These are phyloP conservation scores for Trematosphaeria pertusa DNA, from an alignment of 2,329 filamentous ascomycete genomes.

Conservation along the genomic window DNA sequence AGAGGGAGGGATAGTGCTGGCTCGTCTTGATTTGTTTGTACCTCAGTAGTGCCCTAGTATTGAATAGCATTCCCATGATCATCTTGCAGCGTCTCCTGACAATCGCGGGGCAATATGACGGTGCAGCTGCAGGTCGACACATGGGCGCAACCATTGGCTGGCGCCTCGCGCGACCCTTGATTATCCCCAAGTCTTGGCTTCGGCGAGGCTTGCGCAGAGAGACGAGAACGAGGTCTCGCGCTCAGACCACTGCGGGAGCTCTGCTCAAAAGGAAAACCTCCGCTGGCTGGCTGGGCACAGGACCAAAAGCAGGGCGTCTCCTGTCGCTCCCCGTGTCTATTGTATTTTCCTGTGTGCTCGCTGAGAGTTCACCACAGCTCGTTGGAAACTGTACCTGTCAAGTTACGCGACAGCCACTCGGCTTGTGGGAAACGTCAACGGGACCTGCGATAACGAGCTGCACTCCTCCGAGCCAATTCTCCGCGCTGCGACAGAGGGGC, in stretches of 20 bases:
- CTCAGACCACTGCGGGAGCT: slow-evolving; percentile 10
- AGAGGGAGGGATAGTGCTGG: too few relatives aligned
- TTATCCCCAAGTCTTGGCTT: slow-evolving; percentile 2
- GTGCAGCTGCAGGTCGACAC: slow-evolving; percentile 1
- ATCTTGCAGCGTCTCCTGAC: not conserved
- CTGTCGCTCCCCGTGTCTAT: slow-evolving; percentile 4
- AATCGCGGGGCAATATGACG: slow-evolving; percentile 6
- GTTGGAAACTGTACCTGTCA: too few relatives aligned
- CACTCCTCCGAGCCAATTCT: too few relatives aligned
- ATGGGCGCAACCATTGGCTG: slow-evolving; percentile 11
- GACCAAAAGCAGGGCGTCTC: not conserved
- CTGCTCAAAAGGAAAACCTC: slow-evolving; percentile 1
- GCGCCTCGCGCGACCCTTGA: slow-evolving; percentile 4
- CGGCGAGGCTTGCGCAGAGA: not conserved
- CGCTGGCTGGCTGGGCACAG: slow-evolving; percentile 2
- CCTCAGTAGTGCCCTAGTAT: too few relatives aligned
- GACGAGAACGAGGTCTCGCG: slow-evolving; percentile 3
- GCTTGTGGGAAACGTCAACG: too few relatives aligned
- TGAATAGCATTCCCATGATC: not conserved
- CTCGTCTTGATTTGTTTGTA: too few relatives aligned
- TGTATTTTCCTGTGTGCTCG: not conserved
- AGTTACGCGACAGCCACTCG: too few relatives aligned
- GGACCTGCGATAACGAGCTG: too few relatives aligned
- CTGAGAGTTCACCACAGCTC: not conserved
- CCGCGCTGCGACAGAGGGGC: not conserved